phyloP scores from a whole-genome alignment of 176 grass and related monocot species.

The Oryza meyeriana region DNA sequence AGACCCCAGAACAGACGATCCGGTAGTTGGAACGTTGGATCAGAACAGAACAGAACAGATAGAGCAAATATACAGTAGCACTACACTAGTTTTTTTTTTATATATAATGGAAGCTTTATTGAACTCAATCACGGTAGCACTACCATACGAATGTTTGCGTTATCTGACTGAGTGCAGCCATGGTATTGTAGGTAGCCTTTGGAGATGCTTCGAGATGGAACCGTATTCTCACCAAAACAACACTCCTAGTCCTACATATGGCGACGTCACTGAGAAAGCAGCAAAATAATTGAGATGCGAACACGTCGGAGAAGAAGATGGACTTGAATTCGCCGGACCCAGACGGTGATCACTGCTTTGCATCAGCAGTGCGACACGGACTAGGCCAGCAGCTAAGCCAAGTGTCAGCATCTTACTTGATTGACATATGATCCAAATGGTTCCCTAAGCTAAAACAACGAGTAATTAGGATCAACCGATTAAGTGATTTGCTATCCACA shows the following conservation, averaged over 20 bases:
- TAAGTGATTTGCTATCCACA: background rate
- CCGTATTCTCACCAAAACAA: background rate
- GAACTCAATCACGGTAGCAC: too few relatives aligned
- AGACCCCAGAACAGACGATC: background rate
- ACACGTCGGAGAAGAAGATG: background rate
- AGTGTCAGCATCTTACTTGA: constrained; percentile 3
- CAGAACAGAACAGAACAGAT: background rate
- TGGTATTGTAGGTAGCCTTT: background rate
- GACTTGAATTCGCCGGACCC: background rate
- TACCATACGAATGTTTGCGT: background rate
- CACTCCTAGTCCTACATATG: background rate
- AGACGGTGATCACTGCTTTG: background rate
- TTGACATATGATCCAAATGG: background rate
- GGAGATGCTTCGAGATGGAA: constrained; percentile 7
- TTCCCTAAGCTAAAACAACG: constrained; percentile 2
- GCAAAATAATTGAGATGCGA: constrained; percentile 2
- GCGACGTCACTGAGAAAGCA: background rate
- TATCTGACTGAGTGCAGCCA: background rate
- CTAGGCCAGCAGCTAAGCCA: background rate
- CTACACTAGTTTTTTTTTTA: too few relatives aligned
- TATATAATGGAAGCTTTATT: too few relatives aligned
- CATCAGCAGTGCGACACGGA: constrained; percentile 7
- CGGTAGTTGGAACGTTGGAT: background rate
- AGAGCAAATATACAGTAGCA: background rate
- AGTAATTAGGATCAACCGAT: background rate